Evolutionary conservation across 2,329 filamentous ascomycete species (phyloP), one percentile per base, ranked within the genome.

Genomic region (Laburnicola sp.): DNA sequence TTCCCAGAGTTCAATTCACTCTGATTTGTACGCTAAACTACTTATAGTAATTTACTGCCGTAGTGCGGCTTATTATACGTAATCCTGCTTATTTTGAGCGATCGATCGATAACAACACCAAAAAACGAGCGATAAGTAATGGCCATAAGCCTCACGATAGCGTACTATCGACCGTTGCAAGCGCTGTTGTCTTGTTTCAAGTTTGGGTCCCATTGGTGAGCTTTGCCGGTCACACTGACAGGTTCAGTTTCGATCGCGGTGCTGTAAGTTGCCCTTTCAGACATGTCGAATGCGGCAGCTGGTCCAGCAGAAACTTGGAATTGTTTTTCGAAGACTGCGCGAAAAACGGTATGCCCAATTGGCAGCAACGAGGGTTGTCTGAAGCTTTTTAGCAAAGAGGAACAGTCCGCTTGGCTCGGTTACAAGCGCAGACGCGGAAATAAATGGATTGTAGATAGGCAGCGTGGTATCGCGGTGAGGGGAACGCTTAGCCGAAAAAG

Each of bases 141-240:
- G 16, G 16, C 16, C 16, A 16, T 16, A 16, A 16, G 16, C 16
- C 16, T 16, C 16, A 16, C 16, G 16, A 16, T 16, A 16, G 16
- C 16, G 16, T 16, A 16, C 16, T 16, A 16, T 16, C 16, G 16
- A 16, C 16, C 16, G 16, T 16, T 16, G 16, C 16, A 16, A 16
- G 16, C 16, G 16, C 16, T 16, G 16, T 62, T 60, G 3, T 59
- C 50, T 42, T 64, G 59, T 6, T 49, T 49, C 21, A 64, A 45
- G 34, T 64, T 64, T 3, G 61, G 61, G 41, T 64, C 61, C 59
- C 59, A 62, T 53, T 55, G 54, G 43, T 62, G 61, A 9, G 59
- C 45, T 34, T 57, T 58, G 11, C 57, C 52, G 3, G 53, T 54
- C 10, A 54, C 38, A 21, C 3, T 22, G 7, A 51, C 28, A 9